Evolutionary conservation across 2,329 filamentous ascomycete genomes (phyloP).

Genomic region (Colletotrichum cuscutae): DNA sequence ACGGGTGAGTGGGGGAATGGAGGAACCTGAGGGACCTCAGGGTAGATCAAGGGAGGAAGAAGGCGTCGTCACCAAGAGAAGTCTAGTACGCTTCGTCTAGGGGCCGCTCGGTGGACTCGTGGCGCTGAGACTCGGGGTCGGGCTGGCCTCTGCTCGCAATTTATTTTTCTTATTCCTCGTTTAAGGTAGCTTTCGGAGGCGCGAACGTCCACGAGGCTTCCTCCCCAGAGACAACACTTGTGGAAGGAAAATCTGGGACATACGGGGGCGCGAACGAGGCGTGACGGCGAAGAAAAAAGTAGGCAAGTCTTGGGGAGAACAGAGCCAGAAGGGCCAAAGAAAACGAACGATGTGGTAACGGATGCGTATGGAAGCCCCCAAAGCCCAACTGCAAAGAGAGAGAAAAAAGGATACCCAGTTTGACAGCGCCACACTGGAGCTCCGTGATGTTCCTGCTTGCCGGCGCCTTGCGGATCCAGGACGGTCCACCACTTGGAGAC

Average conservation of each 20-base stretch:
- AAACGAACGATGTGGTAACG: not conserved
- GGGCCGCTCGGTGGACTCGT: constrained; percentile 18
- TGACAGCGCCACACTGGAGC: constrained; percentile 30
- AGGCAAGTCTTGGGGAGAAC: not conserved
- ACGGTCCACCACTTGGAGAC: constrained; percentile 2
- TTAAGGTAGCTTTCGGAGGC: constrained; percentile 1
- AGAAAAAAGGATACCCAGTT: not conserved
- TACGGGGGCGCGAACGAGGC: not conserved
- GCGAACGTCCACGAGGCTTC: constrained; percentile 24
- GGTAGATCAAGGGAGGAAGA: constrained; percentile 27
- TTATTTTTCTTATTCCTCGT: constrained; percentile 4
- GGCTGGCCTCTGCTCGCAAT: not conserved
- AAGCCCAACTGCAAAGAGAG: not conserved
- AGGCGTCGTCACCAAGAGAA: constrained; percentile 28
- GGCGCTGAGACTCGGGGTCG: constrained; percentile 28
- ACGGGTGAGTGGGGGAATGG: not conserved
- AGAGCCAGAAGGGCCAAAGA: not conserved
- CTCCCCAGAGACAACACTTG: constrained; percentile 11
- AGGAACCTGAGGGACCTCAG: not conserved
- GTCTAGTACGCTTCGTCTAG: constrained; percentile 24
- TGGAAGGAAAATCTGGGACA: not conserved
- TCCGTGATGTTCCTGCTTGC: constrained; percentile 20
- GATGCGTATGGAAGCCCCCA: not conserved
- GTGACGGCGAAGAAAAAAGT: not conserved
- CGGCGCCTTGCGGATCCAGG: constrained; percentile 25